Evolutionary conservation across 2,329 filamentous ascomycete species (phyloP).

Genomic region (Beauveria varroae): DNA sequence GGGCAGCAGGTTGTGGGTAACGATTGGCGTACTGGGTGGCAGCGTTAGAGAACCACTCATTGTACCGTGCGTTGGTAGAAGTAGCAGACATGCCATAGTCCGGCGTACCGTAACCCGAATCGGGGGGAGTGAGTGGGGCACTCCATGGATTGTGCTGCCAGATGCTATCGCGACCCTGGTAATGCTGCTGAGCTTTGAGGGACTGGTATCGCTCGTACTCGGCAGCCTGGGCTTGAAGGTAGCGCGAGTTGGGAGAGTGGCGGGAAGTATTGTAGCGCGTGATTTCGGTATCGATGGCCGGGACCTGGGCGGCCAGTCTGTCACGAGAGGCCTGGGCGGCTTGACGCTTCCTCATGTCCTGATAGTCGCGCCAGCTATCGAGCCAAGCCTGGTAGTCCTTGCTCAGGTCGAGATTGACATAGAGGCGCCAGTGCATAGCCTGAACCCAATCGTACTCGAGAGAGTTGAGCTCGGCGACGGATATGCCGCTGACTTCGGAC

Average conservation of each 20-base stretch:
- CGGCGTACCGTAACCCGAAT: slow-evolving; percentile 55
- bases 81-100: slow-evolving; percentile 50
- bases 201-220: slow-evolving; percentile 44
- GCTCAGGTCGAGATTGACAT: slow-evolving; percentile 73
- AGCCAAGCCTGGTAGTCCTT: slow-evolving; percentile 62
- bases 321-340: slow-evolving; percentile 42
- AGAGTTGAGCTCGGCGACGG: slow-evolving; percentile 73
- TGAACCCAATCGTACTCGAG: slow-evolving; percentile 84
- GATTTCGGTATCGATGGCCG: slow-evolving; percentile 38
- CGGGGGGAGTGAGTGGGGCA: slow-evolving; percentile 49
- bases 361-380: slow-evolving; percentile 52
- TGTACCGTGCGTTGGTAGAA: slow-evolving; percentile 47
- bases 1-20: slow-evolving; percentile 35
- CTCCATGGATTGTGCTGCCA: slow-evolving; percentile 40
- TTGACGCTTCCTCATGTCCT: slow-evolving; percentile 46
- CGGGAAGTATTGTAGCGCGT: slow-evolving; percentile 31
- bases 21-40: slow-evolving; percentile 35
- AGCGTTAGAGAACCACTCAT: slow-evolving; percentile 48
- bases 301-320: slow-evolving; percentile 40
- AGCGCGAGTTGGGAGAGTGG: slow-evolving; percentile 34
- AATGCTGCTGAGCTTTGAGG: slow-evolving; percentile 36
- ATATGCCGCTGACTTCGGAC: slow-evolving; percentile 89
- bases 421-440: slow-evolving; percentile 75
- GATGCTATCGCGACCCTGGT: slow-evolving; percentile 36
- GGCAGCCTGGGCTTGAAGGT: slow-evolving; percentile 47